A percentile compares a stretch with the other conserved stretches of the same genome.
phyloP scores from a whole-genome alignment of 805 yeast species.

The Saccharomyces kudriavzevii region DNA sequence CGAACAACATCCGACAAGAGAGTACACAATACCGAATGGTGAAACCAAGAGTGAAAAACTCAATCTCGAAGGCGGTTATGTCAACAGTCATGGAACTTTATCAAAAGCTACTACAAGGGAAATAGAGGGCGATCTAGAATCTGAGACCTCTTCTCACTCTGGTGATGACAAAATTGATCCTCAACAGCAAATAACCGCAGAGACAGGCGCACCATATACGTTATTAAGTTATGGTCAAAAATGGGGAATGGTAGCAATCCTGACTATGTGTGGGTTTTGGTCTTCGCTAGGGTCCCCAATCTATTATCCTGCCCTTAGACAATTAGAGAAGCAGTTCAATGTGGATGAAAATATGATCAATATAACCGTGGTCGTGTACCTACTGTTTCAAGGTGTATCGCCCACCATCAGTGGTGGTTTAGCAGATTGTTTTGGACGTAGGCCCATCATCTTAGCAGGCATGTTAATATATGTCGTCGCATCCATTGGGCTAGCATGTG shows the following conservation, averaged over 20 bases:
- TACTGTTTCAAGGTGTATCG: constrained; percentile 64
- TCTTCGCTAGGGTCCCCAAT: constrained; percentile 72
- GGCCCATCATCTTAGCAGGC: constrained; percentile 58
- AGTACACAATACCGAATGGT: background rate
- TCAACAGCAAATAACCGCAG: background rate
- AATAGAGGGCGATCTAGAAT: constrained; percentile 5
- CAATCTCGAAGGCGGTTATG: background rate
- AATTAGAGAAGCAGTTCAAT: constrained; percentile 45
- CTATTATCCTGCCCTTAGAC: constrained; percentile 69
- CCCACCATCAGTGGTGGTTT: constrained; percentile 61
- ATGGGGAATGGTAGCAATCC: constrained; percentile 26
- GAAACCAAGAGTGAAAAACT: background rate
- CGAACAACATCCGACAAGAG: background rate
- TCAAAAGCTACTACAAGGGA: constrained; percentile 20
- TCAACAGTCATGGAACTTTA: constrained; percentile 9
- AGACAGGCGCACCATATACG: constrained; percentile 16
- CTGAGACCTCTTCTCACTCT: background rate
- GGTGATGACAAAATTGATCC: constrained; percentile 3
- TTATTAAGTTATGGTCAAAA: constrained; percentile 20
- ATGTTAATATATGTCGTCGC: constrained; percentile 49
- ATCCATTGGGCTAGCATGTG: constrained; percentile 57
- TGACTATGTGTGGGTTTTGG: constrained; percentile 42
- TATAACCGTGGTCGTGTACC: constrained; percentile 65
- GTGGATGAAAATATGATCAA: constrained; percentile 52
- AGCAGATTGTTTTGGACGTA: constrained; percentile 63